Evolutionary conservation across 1,139 yeast genomes (phyloP).

Genomic region (Pichia norvegensis): DNA sequence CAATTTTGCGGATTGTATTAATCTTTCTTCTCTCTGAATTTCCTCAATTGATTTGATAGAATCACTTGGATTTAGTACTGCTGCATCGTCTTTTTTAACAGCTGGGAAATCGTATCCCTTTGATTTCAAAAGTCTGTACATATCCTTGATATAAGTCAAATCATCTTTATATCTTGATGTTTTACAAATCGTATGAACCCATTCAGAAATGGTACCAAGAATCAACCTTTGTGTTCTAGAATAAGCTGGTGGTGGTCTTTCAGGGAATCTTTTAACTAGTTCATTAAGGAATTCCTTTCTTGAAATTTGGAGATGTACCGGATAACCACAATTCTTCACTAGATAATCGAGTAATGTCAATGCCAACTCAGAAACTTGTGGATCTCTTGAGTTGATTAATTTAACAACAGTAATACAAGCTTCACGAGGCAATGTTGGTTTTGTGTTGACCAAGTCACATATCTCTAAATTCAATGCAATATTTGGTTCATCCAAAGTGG

Average conservation of each 20-base stretch:
- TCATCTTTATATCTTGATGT: constrained; percentile 89
- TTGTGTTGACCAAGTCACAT: constrained; percentile 86
- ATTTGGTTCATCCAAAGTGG: constrained; percentile 80
- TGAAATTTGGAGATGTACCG: constrained; percentile 89
- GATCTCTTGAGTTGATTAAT: constrained; percentile 72
- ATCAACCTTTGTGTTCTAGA: constrained; percentile 77
- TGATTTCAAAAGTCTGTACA: constrained; percentile 83
- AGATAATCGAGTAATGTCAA: constrained; percentile 67
- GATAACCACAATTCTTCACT: constrained; percentile 96
- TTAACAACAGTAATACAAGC: constrained; percentile 89
- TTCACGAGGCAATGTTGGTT: constrained; percentile 84
- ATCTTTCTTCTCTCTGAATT: constrained; percentile 82
- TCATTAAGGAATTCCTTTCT: constrained; percentile 92
- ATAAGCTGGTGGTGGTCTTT: constrained; percentile 83
- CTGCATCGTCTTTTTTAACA: constrained; percentile 81
- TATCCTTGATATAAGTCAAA: constrained; percentile 84
- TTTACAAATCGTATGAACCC: constrained; percentile 93
- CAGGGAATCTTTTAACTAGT: constrained; percentile 88
- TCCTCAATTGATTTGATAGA: constrained; percentile 84
- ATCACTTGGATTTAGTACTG: constrained; percentile 90
- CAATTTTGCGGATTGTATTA: constrained; percentile 89
- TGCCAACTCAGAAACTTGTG: constrained; percentile 65
- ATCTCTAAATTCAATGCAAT: constrained; percentile 82
- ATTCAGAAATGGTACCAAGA: constrained; percentile 87
- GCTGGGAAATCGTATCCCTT: constrained; percentile 92